Evolutionary conservation across 1,284 basidiomycete species (phyloP).

Genomic region (Mycosarcoma mackinlayi): DNA sequence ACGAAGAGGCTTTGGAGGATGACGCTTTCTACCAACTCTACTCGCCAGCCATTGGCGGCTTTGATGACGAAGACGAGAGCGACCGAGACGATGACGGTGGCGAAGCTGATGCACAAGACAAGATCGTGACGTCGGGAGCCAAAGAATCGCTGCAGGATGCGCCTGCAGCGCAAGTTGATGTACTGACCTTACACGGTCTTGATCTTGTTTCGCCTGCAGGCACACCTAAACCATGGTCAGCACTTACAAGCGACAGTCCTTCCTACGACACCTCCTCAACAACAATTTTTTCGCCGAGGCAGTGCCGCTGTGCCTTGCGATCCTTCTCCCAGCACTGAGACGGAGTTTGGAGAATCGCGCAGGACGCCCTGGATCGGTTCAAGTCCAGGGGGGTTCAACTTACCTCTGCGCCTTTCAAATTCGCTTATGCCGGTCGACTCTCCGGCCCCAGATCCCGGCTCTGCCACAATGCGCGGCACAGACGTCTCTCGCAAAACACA

Average conservation of each 20-base stretch:
- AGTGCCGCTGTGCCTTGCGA: constrained; percentile 37
- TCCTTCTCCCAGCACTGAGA: constrained; percentile 38
- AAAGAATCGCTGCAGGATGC: not conserved
- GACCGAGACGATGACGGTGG: constrained; percentile 10
- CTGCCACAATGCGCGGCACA: constrained; percentile 12
- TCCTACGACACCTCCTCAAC: constrained; percentile 33
- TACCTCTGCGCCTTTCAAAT: constrained; percentile 42
- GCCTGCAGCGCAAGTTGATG: not conserved
- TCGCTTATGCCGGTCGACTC: constrained; percentile 39
- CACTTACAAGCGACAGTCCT: not conserved
- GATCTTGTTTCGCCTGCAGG: constrained; percentile 4
- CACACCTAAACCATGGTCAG: constrained; percentile 3
- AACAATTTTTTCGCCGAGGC: constrained; percentile 24
- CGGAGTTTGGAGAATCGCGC: constrained; percentile 39
- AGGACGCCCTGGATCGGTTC: constrained; percentile 29
- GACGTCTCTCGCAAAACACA: constrained; percentile 15
- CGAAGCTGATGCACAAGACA: not conserved
- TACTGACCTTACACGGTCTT: constrained; percentile 11
- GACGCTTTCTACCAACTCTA: constrained; percentile 49
- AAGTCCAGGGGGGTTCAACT: constrained; percentile 38
- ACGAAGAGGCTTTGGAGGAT: constrained; percentile 41
- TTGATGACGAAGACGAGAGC: constrained; percentile 33
- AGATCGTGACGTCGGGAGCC: not conserved
- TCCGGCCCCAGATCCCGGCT: constrained; percentile 12
- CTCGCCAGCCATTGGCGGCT: constrained; percentile 29